A percentile compares a stretch with the other conserved stretches of the same genome.
These are phyloP conservation scores for Ophiostoma piceae DNA, from an alignment of 2,329 filamentous ascomycete genomes.

Conservation along the genomic window DNA sequence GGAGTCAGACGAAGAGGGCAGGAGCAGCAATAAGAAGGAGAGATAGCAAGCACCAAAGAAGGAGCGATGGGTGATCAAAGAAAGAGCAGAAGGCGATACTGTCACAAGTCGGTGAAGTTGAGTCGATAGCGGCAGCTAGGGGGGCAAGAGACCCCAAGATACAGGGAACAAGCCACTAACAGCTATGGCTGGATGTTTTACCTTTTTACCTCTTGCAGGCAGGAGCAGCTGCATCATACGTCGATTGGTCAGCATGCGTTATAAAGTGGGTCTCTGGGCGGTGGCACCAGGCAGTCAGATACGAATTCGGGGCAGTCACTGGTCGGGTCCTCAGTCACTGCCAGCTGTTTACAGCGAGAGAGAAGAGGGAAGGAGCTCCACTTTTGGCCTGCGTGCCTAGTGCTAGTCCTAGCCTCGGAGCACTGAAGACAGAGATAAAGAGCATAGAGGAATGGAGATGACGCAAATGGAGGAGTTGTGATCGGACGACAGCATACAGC, in stretches of 20 bases:
- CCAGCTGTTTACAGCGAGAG: background rate
- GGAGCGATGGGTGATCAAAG: background rate
- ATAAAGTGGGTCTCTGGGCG: background rate
- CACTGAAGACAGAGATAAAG: too few species aligned
- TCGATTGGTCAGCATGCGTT: background rate
- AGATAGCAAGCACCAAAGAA: background rate
- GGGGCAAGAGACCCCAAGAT: background rate
- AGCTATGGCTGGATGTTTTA: background rate
- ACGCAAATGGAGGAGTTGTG: constrained; percentile 3
- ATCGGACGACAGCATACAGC: background rate
- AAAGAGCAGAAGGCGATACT: background rate
- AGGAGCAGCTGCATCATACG: background rate
- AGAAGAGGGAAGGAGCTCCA: background rate
- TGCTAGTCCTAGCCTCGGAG: too few species aligned
- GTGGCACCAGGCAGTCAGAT: constrained; percentile 7
- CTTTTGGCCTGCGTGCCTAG: too few species aligned
- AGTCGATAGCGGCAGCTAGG: background rate
- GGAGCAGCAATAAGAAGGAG: background rate
- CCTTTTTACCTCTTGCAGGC: background rate
- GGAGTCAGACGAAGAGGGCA: background rate
- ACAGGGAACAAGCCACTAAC: constrained; percentile 1
- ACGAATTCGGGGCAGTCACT: background rate
- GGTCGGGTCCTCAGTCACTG: background rate
- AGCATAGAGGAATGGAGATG: background rate
- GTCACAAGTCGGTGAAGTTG: constrained; percentile 6